Evolutionary conservation across 768 basidiomycete genomes (phyloP), one percentile per base, ranked within the genome.

Genomic region (Mycena sanguinolenta): DNA sequence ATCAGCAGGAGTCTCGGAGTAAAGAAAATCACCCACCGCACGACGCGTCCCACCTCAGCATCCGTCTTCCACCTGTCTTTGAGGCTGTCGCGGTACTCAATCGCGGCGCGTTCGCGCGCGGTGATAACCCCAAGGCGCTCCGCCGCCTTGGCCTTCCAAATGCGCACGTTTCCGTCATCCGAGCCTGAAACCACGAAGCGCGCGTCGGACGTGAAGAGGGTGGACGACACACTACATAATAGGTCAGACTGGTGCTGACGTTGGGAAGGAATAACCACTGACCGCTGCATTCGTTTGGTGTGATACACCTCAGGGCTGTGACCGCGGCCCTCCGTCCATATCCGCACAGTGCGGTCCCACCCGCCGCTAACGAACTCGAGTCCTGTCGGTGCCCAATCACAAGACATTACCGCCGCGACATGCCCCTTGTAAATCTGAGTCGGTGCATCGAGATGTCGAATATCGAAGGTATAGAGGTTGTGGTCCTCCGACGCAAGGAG

Each of bases 401-500:
- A 97, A 58, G 91, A 91, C 92, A 96, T 98, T 49, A 98, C 98
- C 4, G 96, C 95, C 0, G 94, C 95, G 23, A 98, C 97, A 79
- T 99, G 98, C 0, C 91, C 96, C 81, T 99, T 99, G 87, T 97
- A 99, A 30, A 99, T 94, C 70, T 97, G 94, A 2, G 90, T 94
- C 5, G 98, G 95, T 2, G 88, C 85, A 16, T 88, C 82, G 27
- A 99, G 86, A 64, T 93, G 89, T 50, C 98, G 89, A 58, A 99
- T 92, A 77, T 99, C 98, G 79, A 98, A 99, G 0, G 98, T 98
- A 80, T 99, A 99, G 28, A 99, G 86, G 76, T 98, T 98, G 83
- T 99, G 97, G 77, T 99, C 97, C 84, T 99, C 98, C 0, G 97
- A 98, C n/a, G 95, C 98, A 9, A 99, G 88, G 10, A 99, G 89